Percentiles rank a stretch among this genome's conserved stretches.
Conservation (phyloP, 192 early-diverging fungal genomes). For the Lobulomyces angularis region DNA sequence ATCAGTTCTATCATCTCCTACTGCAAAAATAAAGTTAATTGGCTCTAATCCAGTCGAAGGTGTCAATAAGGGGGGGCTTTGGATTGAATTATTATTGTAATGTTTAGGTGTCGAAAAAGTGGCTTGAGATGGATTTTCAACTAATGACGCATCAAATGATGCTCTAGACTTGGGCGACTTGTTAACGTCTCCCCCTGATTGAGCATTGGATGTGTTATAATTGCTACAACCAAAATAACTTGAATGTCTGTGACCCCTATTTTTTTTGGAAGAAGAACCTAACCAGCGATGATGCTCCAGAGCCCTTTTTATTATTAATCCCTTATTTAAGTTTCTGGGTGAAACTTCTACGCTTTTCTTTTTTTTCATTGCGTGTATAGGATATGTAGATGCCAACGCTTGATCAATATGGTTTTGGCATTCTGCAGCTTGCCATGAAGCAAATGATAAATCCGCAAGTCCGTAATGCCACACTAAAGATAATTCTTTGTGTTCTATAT, state of each 20-base stretch:
- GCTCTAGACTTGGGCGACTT: background rate
- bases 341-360: slow-evolving; percentile 58
- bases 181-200: slow-evolving; percentile 1
- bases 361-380: slow-evolving; percentile 56
- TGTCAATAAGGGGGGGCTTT: too few relatives aligned
- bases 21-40: slow-evolving; percentile 53
- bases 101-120: slow-evolving; percentile 1
- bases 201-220: background rate
- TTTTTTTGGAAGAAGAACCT: slow-evolving; percentile 2
- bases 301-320: slow-evolving; percentile 39
- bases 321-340: slow-evolving; percentile 60
- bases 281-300: slow-evolving; percentile 35
- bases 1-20: slow-evolving; percentile 69
- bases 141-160: background rate
- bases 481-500: slow-evolving; percentile 62
- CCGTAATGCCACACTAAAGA: slow-evolving; percentile 64
- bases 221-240: background rate
- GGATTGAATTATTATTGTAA: too few relatives aligned
- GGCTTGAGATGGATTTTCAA: slow-evolving; percentile 1
- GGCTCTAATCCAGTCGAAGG: slow-evolving; percentile 12
- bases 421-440: slow-evolving; percentile 68
- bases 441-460: slow-evolving; percentile 43
- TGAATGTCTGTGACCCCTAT: slow-evolving; percentile 1
- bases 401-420: slow-evolving; percentile 75
- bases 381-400: slow-evolving; percentile 47